A percentile compares a stretch with the other conserved stretches of the same genome.
phyloP scores from a whole-genome alignment of 163 green algal genomes.

The Scenedesmus sp. region DNA sequence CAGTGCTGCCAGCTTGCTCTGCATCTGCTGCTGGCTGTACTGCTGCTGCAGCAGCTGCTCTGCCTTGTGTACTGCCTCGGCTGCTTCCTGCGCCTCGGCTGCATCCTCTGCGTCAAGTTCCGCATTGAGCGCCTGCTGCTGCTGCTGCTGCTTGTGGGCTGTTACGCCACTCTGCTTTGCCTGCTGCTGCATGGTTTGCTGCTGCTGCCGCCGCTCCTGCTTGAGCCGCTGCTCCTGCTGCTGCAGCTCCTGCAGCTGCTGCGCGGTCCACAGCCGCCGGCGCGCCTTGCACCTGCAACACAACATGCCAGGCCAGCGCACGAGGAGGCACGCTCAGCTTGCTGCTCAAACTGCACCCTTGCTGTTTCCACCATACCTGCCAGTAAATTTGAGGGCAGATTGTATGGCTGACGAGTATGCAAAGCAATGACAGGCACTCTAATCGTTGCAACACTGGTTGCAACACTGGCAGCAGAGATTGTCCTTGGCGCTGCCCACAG shows the following conservation, averaged over 20 bases:
- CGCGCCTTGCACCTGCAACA: constrained; percentile 11
- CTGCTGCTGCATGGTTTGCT: not conserved
- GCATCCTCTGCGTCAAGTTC: not conserved
- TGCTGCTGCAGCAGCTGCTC: not conserved
- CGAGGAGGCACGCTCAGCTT: not conserved
- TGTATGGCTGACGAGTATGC: no score
- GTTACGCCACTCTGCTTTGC: not conserved
- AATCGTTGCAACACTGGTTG: not conserved
- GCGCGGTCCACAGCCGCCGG: constrained; percentile 3
- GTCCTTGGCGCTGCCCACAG: no score
- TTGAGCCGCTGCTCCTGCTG: constrained; percentile 2
- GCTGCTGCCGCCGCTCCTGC: constrained; percentile 3
- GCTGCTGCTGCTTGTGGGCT: constrained; percentile 17
- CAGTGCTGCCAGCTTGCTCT: constrained; percentile 30
- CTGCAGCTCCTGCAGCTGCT: not conserved
- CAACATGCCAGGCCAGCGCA: not conserved
- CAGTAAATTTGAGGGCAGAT: no score
- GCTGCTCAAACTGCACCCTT: no score
- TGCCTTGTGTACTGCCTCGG: not conserved
- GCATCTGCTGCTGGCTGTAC: not conserved
- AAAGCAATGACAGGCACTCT: no score
- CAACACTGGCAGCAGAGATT: no score
- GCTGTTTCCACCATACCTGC: no score
- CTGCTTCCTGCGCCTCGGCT: not conserved
- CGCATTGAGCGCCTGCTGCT: not conserved